Conservation (phyloP, 2,329 filamentous ascomycete species). For the Passalora sequoiae region DNA sequence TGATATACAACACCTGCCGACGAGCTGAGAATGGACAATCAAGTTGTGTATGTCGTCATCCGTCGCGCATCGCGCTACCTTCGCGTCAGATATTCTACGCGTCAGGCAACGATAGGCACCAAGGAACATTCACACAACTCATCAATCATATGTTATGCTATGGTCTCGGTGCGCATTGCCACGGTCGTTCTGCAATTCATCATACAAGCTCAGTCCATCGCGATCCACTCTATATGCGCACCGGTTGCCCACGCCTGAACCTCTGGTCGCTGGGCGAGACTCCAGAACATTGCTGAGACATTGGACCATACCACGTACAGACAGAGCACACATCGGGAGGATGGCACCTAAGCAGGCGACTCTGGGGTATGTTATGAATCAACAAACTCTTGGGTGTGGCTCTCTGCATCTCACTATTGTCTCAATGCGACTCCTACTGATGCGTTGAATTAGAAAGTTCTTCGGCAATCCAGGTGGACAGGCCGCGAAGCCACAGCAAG, state of each 20-base stretch:
- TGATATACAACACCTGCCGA: too few species aligned
- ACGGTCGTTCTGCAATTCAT: conserved; percentile 14
- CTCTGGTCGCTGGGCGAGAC: conserved; percentile 12
- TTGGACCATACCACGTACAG: conserved; percentile 8
- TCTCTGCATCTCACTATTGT: conserved; percentile 2
- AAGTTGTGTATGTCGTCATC: too few species aligned
- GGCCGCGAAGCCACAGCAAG: conserved; percentile 62
- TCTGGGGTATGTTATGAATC: conserved; percentile 77
- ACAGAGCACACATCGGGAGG: conserved; percentile 9
- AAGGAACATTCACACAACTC: too few species aligned
- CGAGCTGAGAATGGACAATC: too few species aligned
- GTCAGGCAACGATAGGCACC: too few species aligned
- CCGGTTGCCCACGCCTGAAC: conserved; percentile 12
- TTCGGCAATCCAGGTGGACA: conserved; percentile 64
- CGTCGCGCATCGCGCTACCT: too few species aligned
- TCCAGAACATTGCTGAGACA: conserved; percentile 8
- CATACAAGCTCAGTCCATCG: conserved; percentile 8
- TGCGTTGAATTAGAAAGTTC: conserved; percentile 77
- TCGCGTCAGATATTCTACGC: too few species aligned
- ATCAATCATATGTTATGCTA: conserved; percentile 22
- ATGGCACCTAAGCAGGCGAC: conserved; percentile 67
- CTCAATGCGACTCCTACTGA: neutral
- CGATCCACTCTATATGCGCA: conserved; percentile 10
- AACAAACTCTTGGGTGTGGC: conserved; percentile 68
- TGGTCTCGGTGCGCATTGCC: conserved; percentile 19